Evolutionary conservation across 164 flowering plant species (phyloP).

Genomic region (Pachysandra terminalis): DNA sequence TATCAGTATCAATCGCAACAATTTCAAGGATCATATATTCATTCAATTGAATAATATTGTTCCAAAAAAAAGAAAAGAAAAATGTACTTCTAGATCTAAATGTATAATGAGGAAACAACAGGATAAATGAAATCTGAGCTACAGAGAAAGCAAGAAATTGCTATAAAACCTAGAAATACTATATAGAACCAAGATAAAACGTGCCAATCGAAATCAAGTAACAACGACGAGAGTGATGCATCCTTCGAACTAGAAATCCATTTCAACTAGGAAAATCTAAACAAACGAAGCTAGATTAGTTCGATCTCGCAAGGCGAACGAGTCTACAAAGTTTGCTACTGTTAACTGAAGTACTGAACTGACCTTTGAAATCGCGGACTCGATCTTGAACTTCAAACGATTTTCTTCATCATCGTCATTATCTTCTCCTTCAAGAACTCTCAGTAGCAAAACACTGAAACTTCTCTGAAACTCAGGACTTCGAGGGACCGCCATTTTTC

Average conservation of each 20-base stretch:
- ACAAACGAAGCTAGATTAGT: too few species aligned
- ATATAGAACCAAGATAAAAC: not conserved
- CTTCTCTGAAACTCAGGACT: not conserved
- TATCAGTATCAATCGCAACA: too few species aligned
- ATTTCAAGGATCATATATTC: too few species aligned
- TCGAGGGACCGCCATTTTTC: conserved; percentile 1
- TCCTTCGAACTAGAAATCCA: not conserved
- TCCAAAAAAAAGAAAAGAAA: too few species aligned
- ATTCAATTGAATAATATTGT: too few species aligned
- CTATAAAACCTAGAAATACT: not conserved
- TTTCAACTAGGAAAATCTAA: not conserved
- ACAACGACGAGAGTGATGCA: not conserved
- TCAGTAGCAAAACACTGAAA: not conserved
- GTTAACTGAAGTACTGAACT: not conserved
- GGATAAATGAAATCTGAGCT: not conserved
- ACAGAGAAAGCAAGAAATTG: not conserved
- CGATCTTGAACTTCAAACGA: not conserved
- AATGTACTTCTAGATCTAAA: not conserved
- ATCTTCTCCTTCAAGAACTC: not conserved
- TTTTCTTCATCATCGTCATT: not conserved
- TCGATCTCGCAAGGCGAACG: not conserved
- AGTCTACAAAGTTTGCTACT: not conserved
- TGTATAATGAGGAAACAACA: not conserved
- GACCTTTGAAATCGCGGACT: not conserved
- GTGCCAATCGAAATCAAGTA: not conserved